Conservation (phyloP, 257 asterid species). For the Misopates orontium region DNA sequence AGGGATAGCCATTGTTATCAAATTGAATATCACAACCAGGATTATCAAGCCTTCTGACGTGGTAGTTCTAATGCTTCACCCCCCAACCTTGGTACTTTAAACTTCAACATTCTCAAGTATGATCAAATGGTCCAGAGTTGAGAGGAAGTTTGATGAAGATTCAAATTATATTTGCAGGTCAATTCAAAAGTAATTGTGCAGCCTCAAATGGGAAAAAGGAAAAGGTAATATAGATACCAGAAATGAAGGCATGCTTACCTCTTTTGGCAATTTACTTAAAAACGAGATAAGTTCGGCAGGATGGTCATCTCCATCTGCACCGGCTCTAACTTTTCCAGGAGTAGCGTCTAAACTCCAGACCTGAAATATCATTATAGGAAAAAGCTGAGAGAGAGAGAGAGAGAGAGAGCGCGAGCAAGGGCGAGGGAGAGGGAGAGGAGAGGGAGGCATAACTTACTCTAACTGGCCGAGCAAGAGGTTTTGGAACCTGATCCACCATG, state of each 20-base stretch:
- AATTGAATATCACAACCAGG: too few relatives aligned
- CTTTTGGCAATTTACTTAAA: conserved; percentile 61
- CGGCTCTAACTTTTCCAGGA: conserved; percentile 96
- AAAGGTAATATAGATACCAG: conserved; percentile 17
- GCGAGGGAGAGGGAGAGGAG: too few relatives aligned
- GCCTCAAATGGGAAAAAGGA: neutral
- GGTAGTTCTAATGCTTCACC: too few relatives aligned
- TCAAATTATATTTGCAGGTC: neutral
- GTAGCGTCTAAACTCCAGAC: conserved; percentile 97
- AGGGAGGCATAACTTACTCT: conserved; percentile 56
- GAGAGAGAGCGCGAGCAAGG: too few relatives aligned
- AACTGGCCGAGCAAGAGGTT: conserved; percentile 97
- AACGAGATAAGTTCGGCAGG: conserved; percentile 92
- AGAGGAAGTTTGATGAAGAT: neutral
- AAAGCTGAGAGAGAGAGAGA: too few relatives aligned
- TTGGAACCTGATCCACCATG: conserved; percentile 95
- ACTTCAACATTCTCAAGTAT: neutral
- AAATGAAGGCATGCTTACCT: conserved; percentile 45
- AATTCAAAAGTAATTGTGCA: neutral
- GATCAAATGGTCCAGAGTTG: neutral
- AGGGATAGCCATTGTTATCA: too few relatives aligned
- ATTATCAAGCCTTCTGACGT: too few relatives aligned
- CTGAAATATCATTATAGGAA: conserved; percentile 40
- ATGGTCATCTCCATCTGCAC: conserved; percentile 95
- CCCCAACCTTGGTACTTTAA: neutral